A percentile compares a stretch with the other conserved stretches of the same genome.
phyloP scores from a whole-genome alignment of 495 filamentous ascomycete genomes.

The Talaromyces thailandensis region DNA sequence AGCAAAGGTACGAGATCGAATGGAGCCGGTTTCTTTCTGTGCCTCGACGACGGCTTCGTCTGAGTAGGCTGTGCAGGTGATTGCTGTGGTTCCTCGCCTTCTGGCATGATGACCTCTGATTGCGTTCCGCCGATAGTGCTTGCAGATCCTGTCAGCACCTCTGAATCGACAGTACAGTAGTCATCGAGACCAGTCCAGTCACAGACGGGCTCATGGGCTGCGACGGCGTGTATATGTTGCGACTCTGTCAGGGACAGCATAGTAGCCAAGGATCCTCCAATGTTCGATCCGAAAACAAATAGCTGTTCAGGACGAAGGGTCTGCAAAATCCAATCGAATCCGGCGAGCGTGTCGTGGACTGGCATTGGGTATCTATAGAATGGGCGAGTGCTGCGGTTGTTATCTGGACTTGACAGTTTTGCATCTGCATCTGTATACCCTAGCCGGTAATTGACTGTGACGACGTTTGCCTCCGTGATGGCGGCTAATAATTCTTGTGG shows the following conservation, averaged over 20 bases:
- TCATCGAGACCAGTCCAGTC: slow-evolving; percentile 34
- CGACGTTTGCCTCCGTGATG: slow-evolving; percentile 22
- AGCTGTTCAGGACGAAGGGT: slow-evolving; percentile 24
- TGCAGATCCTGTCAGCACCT: not conserved
- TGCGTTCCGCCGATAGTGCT: not conserved
- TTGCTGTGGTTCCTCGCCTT: not conserved
- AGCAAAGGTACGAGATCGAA: slow-evolving; percentile 27
- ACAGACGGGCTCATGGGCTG: slow-evolving; percentile 26
- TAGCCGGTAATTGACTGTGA: slow-evolving; percentile 34
- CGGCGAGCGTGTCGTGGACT: slow-evolving; percentile 32
- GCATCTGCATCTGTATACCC: slow-evolving; percentile 27
- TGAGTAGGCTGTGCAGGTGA: not conserved
- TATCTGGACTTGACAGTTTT: not conserved
- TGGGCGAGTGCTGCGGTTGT: not conserved
- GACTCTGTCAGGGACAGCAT: slow-evolving; percentile 55
- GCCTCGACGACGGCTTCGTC: slow-evolving; percentile 7
- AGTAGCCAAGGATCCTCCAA: slow-evolving; percentile 46
- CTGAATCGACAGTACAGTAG: slow-evolving; percentile 17
- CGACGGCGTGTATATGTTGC: slow-evolving; percentile 24
- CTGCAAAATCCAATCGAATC: slow-evolving; percentile 30
- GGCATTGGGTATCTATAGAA: slow-evolving; percentile 28
- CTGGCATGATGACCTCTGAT: not conserved
- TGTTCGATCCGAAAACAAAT: slow-evolving; percentile 41
- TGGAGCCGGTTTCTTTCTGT: slow-evolving; percentile 12
- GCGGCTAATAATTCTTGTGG: slow-evolving; percentile 19